Evolutionary conservation across 1,284 basidiomycete genomes (phyloP), one percentile per base, ranked within the genome.

Genomic region (Ganoderma sp.): DNA sequence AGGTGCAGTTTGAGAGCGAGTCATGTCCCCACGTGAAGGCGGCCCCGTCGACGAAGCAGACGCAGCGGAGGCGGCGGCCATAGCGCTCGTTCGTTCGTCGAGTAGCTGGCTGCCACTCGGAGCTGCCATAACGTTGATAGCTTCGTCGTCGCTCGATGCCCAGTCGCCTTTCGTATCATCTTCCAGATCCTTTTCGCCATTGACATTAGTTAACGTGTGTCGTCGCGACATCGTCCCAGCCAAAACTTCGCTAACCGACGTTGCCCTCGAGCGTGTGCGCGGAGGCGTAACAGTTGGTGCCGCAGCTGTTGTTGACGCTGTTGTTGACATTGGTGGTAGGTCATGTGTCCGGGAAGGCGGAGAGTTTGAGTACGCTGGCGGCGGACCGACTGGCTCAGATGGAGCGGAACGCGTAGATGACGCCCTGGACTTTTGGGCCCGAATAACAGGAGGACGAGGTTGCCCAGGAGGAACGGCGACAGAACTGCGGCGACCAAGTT

Each of bases 131-230:
- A 92, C 82, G 74, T 92, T 88, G 66, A 94, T 92, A 15, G 91
- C 93, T 78, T 94, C 93, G 63, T 94, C 92, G 70, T 94, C 93
- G 73, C 91, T 93, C 3, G 85, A 88, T 39, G 78, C 80, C 90
- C 91, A 92, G 67, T 91, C 88, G 7, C 82, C 83, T 72, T 90
- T 90, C n/a, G 78, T 77, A 72, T 90, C 89, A 14, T 79, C 78
- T 69, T 84, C 78, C 57, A 75, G 78, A 6, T 78, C 72, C 68
- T 77, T 76, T 34, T 73, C 72, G 39, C 77, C 75, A 34, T 78
- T 75, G 61, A 74, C 67, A 17, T 68, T 72, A 42, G 63, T 76
- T 68, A 61, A 79, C 22, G 76, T 74, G 43, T 79, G 69, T 32
- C 78, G 75, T 39, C 81, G 77, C 12, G 74, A 74, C 19, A 84